These are phyloP conservation scores for Pyropia yezoensis DNA, from an alignment of 23 red algal species.

Conservation along the genomic window DNA sequence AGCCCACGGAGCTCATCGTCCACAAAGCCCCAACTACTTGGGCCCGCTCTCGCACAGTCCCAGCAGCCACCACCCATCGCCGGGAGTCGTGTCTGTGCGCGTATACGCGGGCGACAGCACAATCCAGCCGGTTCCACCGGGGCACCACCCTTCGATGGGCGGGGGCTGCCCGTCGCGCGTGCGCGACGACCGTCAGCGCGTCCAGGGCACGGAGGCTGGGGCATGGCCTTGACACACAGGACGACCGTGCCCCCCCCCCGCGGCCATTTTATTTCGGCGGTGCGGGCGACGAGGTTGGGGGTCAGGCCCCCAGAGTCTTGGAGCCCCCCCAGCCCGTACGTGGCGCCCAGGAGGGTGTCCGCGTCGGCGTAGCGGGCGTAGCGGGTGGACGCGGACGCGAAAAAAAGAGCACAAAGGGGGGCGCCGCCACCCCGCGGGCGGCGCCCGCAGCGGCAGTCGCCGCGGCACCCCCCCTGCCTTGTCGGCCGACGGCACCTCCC, in stretches of 20 bases:
- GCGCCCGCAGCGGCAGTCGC: too few relatives aligned
- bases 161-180: constrained; percentile 66
- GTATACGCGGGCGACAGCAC: constrained; percentile 53
- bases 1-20: constrained; percentile 96
- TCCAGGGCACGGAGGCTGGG: constrained; percentile 67
- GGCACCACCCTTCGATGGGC: constrained; percentile 56
- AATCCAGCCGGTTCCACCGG: constrained; percentile 87
- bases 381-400: constrained; percentile 69
- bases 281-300: constrained; percentile 86
- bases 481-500: too few relatives aligned
- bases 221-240: constrained; percentile 65
- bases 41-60: too few relatives aligned
- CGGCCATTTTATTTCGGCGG: constrained; percentile 79
- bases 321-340: constrained; percentile 89
- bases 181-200: constrained; percentile 77
- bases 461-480: too few relatives aligned
- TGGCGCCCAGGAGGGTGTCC: constrained; percentile 93
- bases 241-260: constrained; percentile 83
- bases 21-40: too few relatives aligned
- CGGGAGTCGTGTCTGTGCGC: constrained; percentile 50
- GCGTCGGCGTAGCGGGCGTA: constrained; percentile 84
- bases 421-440: constrained; percentile 8
- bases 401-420: constrained; percentile 91
- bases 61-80: too few relatives aligned
- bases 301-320: constrained; percentile 98